These are phyloP conservation scores for Tylopilus plumbeoviolaceoides DNA, from an alignment of 768 basidiomycete species.

Conservation along the genomic window DNA sequence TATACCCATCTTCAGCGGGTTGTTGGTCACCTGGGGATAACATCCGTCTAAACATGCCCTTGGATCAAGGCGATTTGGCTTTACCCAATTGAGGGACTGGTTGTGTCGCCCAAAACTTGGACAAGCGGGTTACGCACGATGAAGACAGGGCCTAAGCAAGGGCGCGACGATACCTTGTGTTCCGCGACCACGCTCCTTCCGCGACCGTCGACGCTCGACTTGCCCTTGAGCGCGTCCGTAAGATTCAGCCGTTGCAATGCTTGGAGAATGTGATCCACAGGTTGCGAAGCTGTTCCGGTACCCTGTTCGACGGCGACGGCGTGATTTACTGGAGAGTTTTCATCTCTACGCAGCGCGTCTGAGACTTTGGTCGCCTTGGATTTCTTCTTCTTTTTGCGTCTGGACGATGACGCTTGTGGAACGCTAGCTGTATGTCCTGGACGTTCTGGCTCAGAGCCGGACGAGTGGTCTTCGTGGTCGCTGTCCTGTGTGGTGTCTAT, in stretches of 20 bases:
- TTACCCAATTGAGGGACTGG: slow-evolving; percentile 88
- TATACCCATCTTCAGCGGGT: slow-evolving; percentile 76
- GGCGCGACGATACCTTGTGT: slow-evolving; percentile 64
- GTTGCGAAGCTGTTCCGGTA: slow-evolving; percentile 39
- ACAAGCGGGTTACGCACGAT: slow-evolving; percentile 6
- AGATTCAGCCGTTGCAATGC: slow-evolving; percentile 77
- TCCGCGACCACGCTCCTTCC: slow-evolving; percentile 80
- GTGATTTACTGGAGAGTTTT: slow-evolving; percentile 41
- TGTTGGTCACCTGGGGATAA: slow-evolving; percentile 51
- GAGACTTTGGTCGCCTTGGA: slow-evolving; percentile 59
- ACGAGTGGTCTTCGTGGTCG: slow-evolving; percentile 33
- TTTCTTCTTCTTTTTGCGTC: slow-evolving; percentile 89
- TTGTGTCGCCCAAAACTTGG: slow-evolving; percentile 95
- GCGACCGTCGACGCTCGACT: slow-evolving; percentile 68
- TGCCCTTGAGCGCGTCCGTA: slow-evolving; percentile 82
- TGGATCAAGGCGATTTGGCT: slow-evolving; percentile 4
- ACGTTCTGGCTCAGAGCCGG: slow-evolving; percentile 28
- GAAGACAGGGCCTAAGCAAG: slow-evolving; percentile 1
- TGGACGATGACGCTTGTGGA: slow-evolving; percentile 33
- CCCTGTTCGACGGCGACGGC: slow-evolving; percentile 60
- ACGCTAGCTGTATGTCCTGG: slow-evolving; percentile 12
- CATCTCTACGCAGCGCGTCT: slow-evolving; percentile 45
- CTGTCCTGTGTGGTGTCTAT: slow-evolving; percentile 35
- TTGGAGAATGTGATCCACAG: slow-evolving; percentile 62
- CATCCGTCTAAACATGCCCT: background rate